Conservation (phyloP, 2,329 filamentous ascomycete genomes). For the Microcyclospora pomicola region DNA sequence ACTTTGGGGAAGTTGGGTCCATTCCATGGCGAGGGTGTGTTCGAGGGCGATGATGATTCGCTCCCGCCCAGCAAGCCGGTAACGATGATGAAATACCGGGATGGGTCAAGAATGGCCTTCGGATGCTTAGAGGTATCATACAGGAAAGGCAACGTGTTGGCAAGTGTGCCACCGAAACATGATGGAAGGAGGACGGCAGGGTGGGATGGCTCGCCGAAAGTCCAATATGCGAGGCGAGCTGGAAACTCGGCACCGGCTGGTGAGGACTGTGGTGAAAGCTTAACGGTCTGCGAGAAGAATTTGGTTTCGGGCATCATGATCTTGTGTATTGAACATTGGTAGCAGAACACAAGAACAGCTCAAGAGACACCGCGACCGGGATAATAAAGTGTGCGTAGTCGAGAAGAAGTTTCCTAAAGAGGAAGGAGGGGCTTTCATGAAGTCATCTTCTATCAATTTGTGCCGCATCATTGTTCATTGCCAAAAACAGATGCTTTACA, state of each 20-base stretch:
- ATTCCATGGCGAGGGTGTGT: slow-evolving; percentile 22
- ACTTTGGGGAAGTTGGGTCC: slow-evolving; percentile 30
- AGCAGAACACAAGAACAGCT: too few relatives aligned
- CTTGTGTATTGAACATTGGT: too few relatives aligned
- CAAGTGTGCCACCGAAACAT: slow-evolving; percentile 41
- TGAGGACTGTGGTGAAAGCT: slow-evolving; percentile 12
- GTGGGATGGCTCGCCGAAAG: slow-evolving; percentile 26
- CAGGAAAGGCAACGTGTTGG: slow-evolving; percentile 36
- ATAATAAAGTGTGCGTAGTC: too few relatives aligned
- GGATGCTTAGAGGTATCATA: slow-evolving; percentile 18
- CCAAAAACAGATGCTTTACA: too few relatives aligned
- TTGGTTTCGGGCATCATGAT: slow-evolving; percentile 12
- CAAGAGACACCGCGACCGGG: too few relatives aligned
- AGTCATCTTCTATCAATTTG: too few relatives aligned
- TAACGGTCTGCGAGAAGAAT: slow-evolving; percentile 15
- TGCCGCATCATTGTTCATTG: too few relatives aligned
- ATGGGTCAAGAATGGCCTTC: slow-evolving; percentile 22
- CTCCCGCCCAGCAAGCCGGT: slow-evolving; percentile 40
- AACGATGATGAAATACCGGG: slow-evolving; percentile 36
- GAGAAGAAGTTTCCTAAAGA: too few relatives aligned
- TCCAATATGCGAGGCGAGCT: slow-evolving; percentile 28
- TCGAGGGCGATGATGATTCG: slow-evolving; percentile 41
- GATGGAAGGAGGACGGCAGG: slow-evolving; percentile 38
- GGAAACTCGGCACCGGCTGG: slow-evolving; percentile 13
- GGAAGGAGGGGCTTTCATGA: too few relatives aligned